These are phyloP conservation scores for Trichosporon inkin DNA, from an alignment of 1,284 basidiomycete genomes.

Conservation along the genomic window DNA sequence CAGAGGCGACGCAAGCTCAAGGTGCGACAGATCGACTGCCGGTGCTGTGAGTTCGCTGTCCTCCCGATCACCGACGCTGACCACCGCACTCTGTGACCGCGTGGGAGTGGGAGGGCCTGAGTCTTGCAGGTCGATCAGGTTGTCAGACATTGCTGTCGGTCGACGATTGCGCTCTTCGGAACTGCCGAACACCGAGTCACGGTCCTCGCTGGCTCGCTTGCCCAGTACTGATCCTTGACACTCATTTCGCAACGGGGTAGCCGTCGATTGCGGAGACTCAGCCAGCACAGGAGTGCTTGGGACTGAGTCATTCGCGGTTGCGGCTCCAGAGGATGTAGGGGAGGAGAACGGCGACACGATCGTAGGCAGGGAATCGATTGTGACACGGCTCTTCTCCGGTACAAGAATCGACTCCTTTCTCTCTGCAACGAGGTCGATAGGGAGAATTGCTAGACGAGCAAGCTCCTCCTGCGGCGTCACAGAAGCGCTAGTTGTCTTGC, in stretches of 20 bases:
- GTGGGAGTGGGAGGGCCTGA: neutral
- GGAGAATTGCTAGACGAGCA: conserved; percentile 46
- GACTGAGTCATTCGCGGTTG: conserved; percentile 23
- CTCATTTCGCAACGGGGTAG: neutral
- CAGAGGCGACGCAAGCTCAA: conserved; percentile 17
- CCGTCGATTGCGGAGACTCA: neutral
- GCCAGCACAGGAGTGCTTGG: conserved; percentile 16
- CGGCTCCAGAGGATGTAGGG: conserved; percentile 31
- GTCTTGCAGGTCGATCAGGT: conserved; percentile 16
- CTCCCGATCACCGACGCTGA: neutral
- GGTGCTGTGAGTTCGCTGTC: conserved; percentile 15
- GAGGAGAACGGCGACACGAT: conserved; percentile 23
- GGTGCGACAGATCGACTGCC: conserved; percentile 11
- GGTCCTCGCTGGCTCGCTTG: conserved; percentile 42
- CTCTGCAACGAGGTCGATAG: conserved; percentile 19
- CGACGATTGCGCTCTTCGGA: conserved; percentile 25
- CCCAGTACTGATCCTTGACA: conserved; percentile 30
- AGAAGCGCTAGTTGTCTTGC: conserved; percentile 36
- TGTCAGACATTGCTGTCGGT: neutral
- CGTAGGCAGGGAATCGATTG: conserved; percentile 17
- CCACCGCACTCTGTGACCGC: neutral
- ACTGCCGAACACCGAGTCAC: conserved; percentile 35
- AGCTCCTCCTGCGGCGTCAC: conserved; percentile 47
- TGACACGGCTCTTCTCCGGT: conserved; percentile 12
- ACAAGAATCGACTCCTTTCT: conserved; percentile 10